A percentile compares a stretch with the other conserved stretches of the same genome.
Evolutionary conservation across 2,329 filamentous ascomycete genomes (phyloP).

Genomic region (Penicillium sp.): DNA sequence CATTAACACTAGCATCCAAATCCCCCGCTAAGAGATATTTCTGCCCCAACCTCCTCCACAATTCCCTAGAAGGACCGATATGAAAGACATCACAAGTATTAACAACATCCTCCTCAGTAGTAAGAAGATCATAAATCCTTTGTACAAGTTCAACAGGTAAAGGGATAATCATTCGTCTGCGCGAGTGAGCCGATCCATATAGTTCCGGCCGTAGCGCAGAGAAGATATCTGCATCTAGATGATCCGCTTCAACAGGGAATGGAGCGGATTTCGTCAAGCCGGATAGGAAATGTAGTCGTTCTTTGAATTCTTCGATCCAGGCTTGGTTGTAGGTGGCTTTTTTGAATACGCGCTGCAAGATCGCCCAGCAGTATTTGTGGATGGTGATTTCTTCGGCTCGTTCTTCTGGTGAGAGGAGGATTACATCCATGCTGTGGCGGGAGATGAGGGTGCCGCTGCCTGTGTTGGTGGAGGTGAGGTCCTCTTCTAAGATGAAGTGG

Average conservation of each 20-base stretch:
- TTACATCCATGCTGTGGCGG: constrained; percentile 1
- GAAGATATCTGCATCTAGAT: background rate
- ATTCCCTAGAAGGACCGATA: background rate
- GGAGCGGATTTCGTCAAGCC: background rate
- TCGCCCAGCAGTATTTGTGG: constrained; percentile 5
- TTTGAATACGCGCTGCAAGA: background rate
- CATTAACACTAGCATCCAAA: background rate
- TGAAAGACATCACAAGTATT: background rate
- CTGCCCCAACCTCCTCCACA: background rate
- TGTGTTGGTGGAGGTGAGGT: background rate
- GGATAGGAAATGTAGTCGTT: background rate
- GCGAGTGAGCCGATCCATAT: no score
- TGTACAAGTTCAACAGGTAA: background rate
- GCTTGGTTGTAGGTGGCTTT: background rate
- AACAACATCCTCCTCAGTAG: background rate
- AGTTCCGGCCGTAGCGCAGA: background rate
- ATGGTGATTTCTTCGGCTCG: constrained; percentile 1
- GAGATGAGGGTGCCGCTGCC: background rate
- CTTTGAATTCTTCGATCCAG: background rate
- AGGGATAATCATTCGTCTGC: no score
- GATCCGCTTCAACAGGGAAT: background rate
- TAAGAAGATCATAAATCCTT: background rate
- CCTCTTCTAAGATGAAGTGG: background rate
- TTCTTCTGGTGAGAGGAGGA: background rate
- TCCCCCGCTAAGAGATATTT: background rate